Evolutionary conservation across 768 basidiomycete genomes (phyloP).

Genomic region (Lactifluus rugatus): DNA sequence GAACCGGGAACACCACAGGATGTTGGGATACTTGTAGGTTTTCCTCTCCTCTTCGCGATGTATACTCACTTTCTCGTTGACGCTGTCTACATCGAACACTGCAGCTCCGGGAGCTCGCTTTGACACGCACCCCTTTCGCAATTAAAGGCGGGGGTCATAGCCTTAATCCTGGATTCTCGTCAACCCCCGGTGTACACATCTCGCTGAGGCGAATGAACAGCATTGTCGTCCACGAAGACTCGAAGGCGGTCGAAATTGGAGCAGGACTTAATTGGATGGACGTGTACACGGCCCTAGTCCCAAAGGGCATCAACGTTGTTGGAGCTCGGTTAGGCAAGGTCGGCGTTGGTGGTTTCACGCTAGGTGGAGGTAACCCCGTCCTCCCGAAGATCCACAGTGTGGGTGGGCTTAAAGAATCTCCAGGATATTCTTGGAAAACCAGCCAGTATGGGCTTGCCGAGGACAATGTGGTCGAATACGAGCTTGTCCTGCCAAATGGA

Average conservation of each 20-base stretch:
- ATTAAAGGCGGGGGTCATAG: conserved; percentile 22
- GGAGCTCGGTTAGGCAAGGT: conserved; percentile 20
- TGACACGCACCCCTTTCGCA: neutral
- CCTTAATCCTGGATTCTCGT: conserved; percentile 21
- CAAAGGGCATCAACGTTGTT: conserved; percentile 17
- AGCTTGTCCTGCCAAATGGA: conserved; percentile 20
- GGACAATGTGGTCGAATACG: conserved; percentile 18
- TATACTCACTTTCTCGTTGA: neutral
- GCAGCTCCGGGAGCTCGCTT: neutral
- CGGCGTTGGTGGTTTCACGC: conserved; percentile 19
- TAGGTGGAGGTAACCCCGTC: conserved; percentile 10
- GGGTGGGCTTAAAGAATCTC: neutral
- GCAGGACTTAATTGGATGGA: conserved; percentile 22
- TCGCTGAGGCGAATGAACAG: conserved; percentile 17
- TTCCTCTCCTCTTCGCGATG: neutral
- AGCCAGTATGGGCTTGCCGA: conserved; percentile 19
- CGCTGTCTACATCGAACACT: no score
- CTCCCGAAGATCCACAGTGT: neutral
- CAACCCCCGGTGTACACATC: conserved; percentile 22
- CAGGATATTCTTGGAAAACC: conserved; percentile 16
- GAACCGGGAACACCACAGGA: conserved; percentile 13
- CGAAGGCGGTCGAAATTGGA: conserved; percentile 11
- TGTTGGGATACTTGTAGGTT: conserved; percentile 13
- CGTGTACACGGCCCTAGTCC: conserved; percentile 16
- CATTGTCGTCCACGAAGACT: conserved; percentile 1